phyloP scores from a whole-genome alignment of 345 rosid genomes.

The Salix udensis region DNA sequence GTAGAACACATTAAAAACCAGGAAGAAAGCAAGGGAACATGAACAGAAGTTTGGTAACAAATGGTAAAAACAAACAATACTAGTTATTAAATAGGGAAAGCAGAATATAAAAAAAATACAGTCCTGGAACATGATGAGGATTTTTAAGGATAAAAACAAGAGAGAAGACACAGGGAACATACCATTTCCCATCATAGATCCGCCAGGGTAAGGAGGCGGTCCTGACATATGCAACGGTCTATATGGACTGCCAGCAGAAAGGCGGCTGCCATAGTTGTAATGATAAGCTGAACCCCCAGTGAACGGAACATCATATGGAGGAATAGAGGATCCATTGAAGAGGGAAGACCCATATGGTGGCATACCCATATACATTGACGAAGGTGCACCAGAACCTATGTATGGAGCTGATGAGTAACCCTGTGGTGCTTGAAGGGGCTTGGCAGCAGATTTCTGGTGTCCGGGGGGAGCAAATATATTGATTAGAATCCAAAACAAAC shows the following conservation, averaged over 20 bases:
- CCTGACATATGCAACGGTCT: conserved; percentile 77
- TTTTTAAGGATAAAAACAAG: background rate
- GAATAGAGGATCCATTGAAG: conserved; percentile 73
- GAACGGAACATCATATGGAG: conserved; percentile 84
- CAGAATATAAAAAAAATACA: background rate
- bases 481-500: background rate
- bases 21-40: background rate
- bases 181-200: conserved; percentile 88
- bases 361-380: conserved; percentile 82
- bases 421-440: conserved; percentile 64
- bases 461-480: background rate
- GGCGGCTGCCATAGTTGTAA: conserved; percentile 65
- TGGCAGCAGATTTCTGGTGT: conserved; percentile 74
- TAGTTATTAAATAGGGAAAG: background rate
- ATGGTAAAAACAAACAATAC: background rate
- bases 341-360: conserved; percentile 89
- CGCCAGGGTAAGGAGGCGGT: conserved; percentile 80
- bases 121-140: background rate
- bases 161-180: background rate
- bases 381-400: conserved; percentile 67
- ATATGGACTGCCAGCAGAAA: conserved; percentile 81
- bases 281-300: conserved; percentile 92
- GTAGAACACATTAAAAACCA: background rate
- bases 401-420: conserved; percentile 70
- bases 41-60: background rate